Evolutionary conservation across 2,329 filamentous ascomycete species (phyloP), one percentile per base, ranked within the genome.

Genomic region (Rutstroemia sydowiana): DNA sequence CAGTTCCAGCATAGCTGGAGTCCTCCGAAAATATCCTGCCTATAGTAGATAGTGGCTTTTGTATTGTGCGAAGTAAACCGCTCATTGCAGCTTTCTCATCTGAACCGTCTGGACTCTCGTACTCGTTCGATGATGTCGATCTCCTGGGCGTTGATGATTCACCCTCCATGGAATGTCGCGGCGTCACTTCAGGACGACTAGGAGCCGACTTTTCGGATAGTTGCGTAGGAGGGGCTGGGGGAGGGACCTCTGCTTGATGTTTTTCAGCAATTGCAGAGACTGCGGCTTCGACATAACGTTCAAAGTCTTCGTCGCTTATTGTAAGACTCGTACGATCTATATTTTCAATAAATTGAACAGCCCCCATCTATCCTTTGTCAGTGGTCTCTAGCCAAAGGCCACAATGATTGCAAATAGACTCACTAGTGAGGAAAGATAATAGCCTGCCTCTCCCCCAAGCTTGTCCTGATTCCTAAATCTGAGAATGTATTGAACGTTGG

Each of bases 381-480:
- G 14, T 32, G 43, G 57, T 54, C 57, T 54, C 16, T 13, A 43
- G 44, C 37, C 28, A 32, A 26, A 21, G 26, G 32, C 9, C 39
- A 40, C 10, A 23, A 14, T 43, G 20, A 26, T 28, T 8, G n/a
- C n/a, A 39, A 40, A 45, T 39, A 40, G 43, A 65, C 77, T 64
- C 72, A 90, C 87, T 60, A 98, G 72, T 7, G 93, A 97, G 30
- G 92, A 97, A 51, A 98, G 80, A 69, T 98, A 98, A 70, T 98
- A 98, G 11, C 93, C 93, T 13, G 93, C 92, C 73, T 98, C 93
- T n/a, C 93, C 93, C 21, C 87, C 88, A 1, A 98, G 81, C 68
- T 97, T 97, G 48, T 98, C 93, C 69, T 96, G 93, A 64, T 97
- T 96, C 47, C 93, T 83, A 73, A 98, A 98, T 42, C 95, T 84